phyloP scores from a whole-genome alignment of 805 yeast genomes.

The Metschnikowia noctiluminum region DNA sequence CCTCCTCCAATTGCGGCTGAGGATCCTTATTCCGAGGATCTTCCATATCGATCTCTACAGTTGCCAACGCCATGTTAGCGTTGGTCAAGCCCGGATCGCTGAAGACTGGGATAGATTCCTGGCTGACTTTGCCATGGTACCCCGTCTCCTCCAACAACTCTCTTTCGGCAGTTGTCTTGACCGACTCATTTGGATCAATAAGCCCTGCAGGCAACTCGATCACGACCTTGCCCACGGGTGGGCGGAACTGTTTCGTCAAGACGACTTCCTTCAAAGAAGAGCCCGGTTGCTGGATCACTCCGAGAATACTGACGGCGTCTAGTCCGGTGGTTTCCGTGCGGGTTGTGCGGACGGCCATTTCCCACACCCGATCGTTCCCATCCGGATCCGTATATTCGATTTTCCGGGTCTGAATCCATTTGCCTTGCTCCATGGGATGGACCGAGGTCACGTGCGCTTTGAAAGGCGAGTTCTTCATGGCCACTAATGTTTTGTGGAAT shows the following conservation, averaged over 20 bases:
- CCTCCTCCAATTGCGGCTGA: conserved; percentile 74
- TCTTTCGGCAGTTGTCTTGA: conserved; percentile 78
- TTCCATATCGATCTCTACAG: conserved; percentile 69
- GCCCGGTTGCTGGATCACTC: conserved; percentile 48
- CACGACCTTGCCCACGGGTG: conserved; percentile 85
- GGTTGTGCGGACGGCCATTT: conserved; percentile 80
- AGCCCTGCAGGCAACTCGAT: conserved; percentile 96
- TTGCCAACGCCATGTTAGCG: conserved; percentile 78
- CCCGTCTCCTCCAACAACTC: conserved; percentile 94
- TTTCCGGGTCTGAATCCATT: conserved; percentile 54
- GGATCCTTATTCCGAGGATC: conserved; percentile 69
- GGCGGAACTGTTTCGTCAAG: conserved; percentile 86
- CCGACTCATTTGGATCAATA: conserved; percentile 76
- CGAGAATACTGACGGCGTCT: conserved; percentile 91
- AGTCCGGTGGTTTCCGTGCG: conserved; percentile 54
- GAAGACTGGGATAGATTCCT: conserved; percentile 38
- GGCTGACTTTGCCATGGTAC: conserved; percentile 61
- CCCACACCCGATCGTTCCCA: conserved; percentile 78
- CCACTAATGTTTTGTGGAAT: background rate
- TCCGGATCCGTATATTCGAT: conserved; percentile 69
- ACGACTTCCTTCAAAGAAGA: conserved; percentile 34
- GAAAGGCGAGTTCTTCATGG: conserved; percentile 29
- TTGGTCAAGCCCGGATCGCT: conserved; percentile 87
- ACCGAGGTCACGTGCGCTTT: conserved; percentile 30
- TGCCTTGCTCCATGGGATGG: conserved; percentile 36